Base-by-base conservation (phyloP, 371 early-diverging fungal genomes). In the Mucor ambiguus region DNA sequence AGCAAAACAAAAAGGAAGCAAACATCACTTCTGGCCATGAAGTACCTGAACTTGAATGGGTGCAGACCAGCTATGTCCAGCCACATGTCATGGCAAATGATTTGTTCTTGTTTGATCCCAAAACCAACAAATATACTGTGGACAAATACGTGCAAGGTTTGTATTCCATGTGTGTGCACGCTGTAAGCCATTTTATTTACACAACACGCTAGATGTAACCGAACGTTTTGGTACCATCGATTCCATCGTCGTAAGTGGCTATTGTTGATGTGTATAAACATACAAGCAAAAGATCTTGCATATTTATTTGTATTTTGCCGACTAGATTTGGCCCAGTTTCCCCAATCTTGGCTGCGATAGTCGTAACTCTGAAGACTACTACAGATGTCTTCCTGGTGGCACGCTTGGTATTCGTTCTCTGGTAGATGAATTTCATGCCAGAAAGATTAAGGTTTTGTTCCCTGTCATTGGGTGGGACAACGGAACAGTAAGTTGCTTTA, bases 311-410 rank as follows among this genome's bases (percentile, higher is more conserved):
- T 63, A 10, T 35, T 35, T 16, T 28, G 12, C 2, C 11, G 7
- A n/a, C 6, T 57, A 73, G 74, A 48, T 73, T 48, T 73, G 73
- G 73, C 67, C 73, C 0, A 55, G 61, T 35, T 69, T 69, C 29
- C 64, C 70, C 26, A 73, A 69, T 33, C 55, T 73, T 35, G 73
- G 73, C 22, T 73, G 73, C 61, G 73, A 73, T 43, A 73, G 73
- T 54, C 73, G 73, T 61, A 73, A 73, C 22, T 65, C 69, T 52
- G 73, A 73, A 41, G 73, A 73, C 38, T 69, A 59, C 33, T 67
- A 64, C 22, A 58, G 73, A 61, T 73, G 70, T 61, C 67, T 73
- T 37, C 73, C 73, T 26, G 73, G 73, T 49, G 73, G 72, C 30
- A 73, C 70, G n/a, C 30, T 46, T 30, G 74, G 64, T 37, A 67